Conservation (phyloP, 805 yeast species). For the Blastobotrys parvus region DNA sequence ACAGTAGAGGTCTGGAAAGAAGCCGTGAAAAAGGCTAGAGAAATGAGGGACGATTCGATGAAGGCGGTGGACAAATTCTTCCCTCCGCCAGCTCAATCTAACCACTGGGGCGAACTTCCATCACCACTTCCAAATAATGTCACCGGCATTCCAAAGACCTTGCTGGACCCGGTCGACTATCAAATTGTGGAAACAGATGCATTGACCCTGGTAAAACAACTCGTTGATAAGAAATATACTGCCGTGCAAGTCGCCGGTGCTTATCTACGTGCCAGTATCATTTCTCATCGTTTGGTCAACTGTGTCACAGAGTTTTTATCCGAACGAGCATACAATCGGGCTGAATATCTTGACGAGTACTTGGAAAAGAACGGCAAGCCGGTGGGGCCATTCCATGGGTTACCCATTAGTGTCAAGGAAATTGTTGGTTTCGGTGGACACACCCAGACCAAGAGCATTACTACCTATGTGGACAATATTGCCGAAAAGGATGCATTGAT, state of each 20-base stretch:
- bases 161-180: constrained; percentile 10
- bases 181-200: constrained; percentile 20
- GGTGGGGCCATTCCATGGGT: constrained; percentile 57
- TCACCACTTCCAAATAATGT: constrained; percentile 13
- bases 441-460: not conserved
- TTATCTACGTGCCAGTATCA: constrained; percentile 46
- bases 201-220: constrained; percentile 30
- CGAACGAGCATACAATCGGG: constrained; percentile 48
- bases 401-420: constrained; percentile 43
- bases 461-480: not conserved
- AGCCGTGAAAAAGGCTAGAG: not conserved
- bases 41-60: constrained; percentile 14
- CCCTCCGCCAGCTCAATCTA: constrained; percentile 15
- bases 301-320: constrained; percentile 33
- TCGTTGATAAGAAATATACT: constrained; percentile 31
- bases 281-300: constrained; percentile 48
- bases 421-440: constrained; percentile 8
- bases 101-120: constrained; percentile 12
- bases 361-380: constrained; percentile 38
- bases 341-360: constrained; percentile 46
- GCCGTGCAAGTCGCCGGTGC: constrained; percentile 45
- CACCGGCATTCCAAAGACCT: constrained; percentile 13
- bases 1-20: not conserved
- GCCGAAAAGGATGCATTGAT: constrained; percentile 14
- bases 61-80: constrained; percentile 12